Base-by-base conservation (phyloP, 2,329 filamentous ascomycete species). In the Xylaria sp. region DNA sequence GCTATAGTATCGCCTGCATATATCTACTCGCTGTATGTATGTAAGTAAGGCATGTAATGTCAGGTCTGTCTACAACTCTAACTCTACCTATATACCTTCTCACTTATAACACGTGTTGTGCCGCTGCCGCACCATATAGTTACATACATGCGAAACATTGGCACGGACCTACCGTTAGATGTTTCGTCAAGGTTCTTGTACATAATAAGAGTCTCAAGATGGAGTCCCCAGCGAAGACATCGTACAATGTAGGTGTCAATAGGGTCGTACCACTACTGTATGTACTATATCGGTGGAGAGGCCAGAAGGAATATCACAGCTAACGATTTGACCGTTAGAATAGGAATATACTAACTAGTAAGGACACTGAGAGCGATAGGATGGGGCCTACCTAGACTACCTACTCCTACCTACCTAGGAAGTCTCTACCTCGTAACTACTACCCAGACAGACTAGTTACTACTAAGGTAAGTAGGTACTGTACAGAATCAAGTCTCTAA, bases 111-210 rank as follows among this genome's bases (percentile, higher is more conserved):
- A 68, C 61, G 56, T 66, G 62, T 65, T 59, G 32, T 59, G 62
- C 63, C 42, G 62, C 54, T 66, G 54, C 62, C 62, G 50, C 56
- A 45, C 48, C 53, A 65, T 53, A 53, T 24, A 42, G 50, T 53
- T 53, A 32, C 50, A 53, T 47, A 61, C 62, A 65, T 65, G 62
- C 67, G 62, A 69, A 69, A 65, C 30, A 50, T 14, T 50, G 47
- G 62, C 67, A 69, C 67, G 60, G 58, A 65, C 61, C 62, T 65
- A 55, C 47, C 42, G 51, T 51, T 17, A 39, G 42, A 30, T 62
- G 66, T 61, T 65, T 68, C 62, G 58, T 65, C 62, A n/a, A 66
- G 58, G 55, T 54, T 56, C 42, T 36, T 54, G 42, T 61, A 59
- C 27, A 27, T 63, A 24, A 48, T 48, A 55, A 45, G 58, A 61